Evolutionary conservation across 768 basidiomycete genomes (phyloP), one percentile per base, ranked within the genome.

Genomic region (Coprinopsis sp.): DNA sequence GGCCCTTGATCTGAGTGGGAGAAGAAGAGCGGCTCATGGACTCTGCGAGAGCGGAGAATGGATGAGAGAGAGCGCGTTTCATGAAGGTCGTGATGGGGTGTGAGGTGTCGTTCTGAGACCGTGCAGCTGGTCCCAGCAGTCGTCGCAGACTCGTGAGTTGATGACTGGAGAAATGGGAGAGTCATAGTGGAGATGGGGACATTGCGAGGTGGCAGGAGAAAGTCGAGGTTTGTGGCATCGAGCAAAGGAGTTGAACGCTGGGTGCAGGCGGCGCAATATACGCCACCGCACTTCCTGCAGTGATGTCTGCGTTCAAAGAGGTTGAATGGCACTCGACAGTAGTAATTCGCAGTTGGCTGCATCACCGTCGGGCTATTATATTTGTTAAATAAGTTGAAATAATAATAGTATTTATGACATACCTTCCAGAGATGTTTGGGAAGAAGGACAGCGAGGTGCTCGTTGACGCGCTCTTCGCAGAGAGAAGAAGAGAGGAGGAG

Each of bases 231-330:
- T 7, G 85, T 77, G n/a, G 84, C 77, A 58, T 90, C 88, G 44
- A 90, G 74, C 3, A 90, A 78, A 11, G 76, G 67, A 0, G 83
- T 87, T 5, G 70, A 58, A 45, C 76, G 76, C 5, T 74, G 66
- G 1, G 81, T 76, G 60, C 88, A 90, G 5, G 73, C 62, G 38
- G 63, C 62, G 65, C 88, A 91, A 61, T 81, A 89, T 24, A 90
- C 68, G 51, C 85, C 86, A 40, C 88, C 88, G 54, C 88, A 90
- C 60, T 89, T 90, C 61, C 88, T 78, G 64, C 88, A 91, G 51
- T 91, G 88, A 59, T 91, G 87, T 66, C 80, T 79, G 51, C 87
- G 84, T 52, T 87, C 83, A 34, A 82, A 74, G 50, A 90, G 60
- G 49, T 79, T 76, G 62, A 90, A 90, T 41, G 62, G 63, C 51